Evolutionary conservation across 352 stramenopile genomes (phyloP).

Genomic region (Phytophthora idaei): DNA sequence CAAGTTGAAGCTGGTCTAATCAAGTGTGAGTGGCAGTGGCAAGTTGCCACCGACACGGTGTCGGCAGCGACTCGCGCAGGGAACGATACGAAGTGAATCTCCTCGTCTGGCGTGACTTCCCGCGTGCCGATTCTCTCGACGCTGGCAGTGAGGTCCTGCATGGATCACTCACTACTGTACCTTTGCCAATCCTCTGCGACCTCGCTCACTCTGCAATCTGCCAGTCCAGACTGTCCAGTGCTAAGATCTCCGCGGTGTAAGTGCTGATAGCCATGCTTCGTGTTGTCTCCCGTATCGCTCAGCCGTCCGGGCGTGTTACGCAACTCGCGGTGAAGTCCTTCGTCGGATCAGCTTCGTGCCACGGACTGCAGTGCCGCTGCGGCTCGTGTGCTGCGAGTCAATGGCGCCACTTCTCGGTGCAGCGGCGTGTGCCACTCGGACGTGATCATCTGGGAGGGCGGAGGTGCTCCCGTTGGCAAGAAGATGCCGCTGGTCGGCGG

Average conservation of each 20-base stretch:
- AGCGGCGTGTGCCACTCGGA: slow-evolving; percentile 57
- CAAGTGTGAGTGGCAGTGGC: too few relatives aligned
- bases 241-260: neutral
- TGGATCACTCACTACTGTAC: neutral
- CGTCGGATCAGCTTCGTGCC: slow-evolving; percentile 5
- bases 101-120: slow-evolving; percentile 10
- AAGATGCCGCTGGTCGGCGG: slow-evolving; percentile 56
- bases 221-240: slow-evolving; percentile 4
- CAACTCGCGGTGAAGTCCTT: slow-evolving; percentile 29
- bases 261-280: slow-evolving; percentile 29
- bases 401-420: slow-evolving; percentile 39
- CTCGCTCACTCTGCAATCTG: slow-evolving; percentile 31
- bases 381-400: slow-evolving; percentile 10
- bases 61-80: neutral
- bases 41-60: too few relatives aligned
- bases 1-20: slow-evolving; percentile 18
- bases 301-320: slow-evolving; percentile 25
- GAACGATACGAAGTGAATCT: slow-evolving; percentile 12
- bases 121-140: slow-evolving; percentile 16
- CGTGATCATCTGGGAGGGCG: slow-evolving; percentile 48
- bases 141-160: slow-evolving; percentile 9
- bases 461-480: slow-evolving; percentile 28
- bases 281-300: slow-evolving; percentile 29
- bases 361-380: slow-evolving; percentile 10
- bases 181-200: slow-evolving; percentile 2